A percentile compares a stretch with the other conserved stretches of the same genome.
Evolutionary conservation across 345 rosid genomes (phyloP).

Genomic region (Lepidium aucheri): DNA sequence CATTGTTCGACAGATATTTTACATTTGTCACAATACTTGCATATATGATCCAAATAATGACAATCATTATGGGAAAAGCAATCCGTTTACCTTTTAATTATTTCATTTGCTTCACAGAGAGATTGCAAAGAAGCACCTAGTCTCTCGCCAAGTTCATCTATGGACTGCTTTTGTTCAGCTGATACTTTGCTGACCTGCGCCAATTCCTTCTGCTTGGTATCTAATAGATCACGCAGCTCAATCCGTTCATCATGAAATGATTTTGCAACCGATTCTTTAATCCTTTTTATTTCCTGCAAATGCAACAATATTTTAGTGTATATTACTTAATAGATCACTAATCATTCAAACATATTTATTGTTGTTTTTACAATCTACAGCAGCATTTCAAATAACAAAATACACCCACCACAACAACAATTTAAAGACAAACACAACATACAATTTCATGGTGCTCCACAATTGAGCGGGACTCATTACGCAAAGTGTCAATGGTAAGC

Average conservation of each 20-base stretch:
- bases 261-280: constrained; percentile 52
- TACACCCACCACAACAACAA: neutral
- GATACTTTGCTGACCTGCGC: constrained; percentile 45
- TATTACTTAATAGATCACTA: neutral
- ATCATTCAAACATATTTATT: neutral
- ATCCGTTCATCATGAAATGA: constrained; percentile 42
- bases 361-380: neutral
- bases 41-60: neutral
- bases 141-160: constrained; percentile 77
- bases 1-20: neutral
- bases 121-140: constrained; percentile 77
- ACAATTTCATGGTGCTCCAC: constrained; percentile 62
- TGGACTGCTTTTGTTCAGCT: constrained; percentile 68
- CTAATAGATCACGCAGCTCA: constrained; percentile 43
- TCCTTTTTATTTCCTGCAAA: constrained; percentile 61
- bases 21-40: neutral
- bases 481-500: constrained; percentile 57
- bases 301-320: constrained; percentile 6
- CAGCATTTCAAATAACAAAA: neutral
- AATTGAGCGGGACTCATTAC: constrained; percentile 49
- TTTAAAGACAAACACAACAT: constrained; percentile 22
- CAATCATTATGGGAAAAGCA: neutral
- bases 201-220: constrained; percentile 55
- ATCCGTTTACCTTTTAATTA: constrained; percentile 53
- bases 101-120: constrained; percentile 77